Conservation (phyloP, 495 filamentous ascomycete genomes). For the Neurospora cerealis region DNA sequence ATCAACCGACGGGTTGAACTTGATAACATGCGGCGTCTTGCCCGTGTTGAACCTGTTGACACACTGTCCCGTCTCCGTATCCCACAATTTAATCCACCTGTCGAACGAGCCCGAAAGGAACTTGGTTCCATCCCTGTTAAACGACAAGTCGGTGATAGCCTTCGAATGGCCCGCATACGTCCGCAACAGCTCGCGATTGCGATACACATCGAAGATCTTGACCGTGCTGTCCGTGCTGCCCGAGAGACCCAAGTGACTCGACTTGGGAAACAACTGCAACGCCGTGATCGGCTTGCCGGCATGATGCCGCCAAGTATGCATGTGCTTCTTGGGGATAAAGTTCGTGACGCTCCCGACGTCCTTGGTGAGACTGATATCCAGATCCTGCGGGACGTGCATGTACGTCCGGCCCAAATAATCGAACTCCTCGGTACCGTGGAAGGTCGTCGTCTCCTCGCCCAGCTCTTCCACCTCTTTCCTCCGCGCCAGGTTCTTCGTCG, state of each 20-base stretch:
- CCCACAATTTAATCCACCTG: constrained; percentile 93
- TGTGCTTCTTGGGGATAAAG: constrained; percentile 84
- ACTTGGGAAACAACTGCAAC: constrained; percentile 75
- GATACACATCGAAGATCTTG: constrained; percentile 94
- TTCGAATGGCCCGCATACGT: constrained; percentile 88
- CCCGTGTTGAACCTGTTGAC: constrained; percentile 78
- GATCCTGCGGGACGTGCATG: constrained; percentile 93
- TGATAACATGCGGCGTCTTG: constrained; percentile 89
- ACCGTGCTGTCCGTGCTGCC: constrained; percentile 78
- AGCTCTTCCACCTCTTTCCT: constrained; percentile 46
- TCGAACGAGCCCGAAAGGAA: constrained; percentile 94
- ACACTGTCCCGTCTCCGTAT: constrained; percentile 88
- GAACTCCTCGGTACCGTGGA: constrained; percentile 70
- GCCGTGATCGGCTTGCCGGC: constrained; percentile 71
- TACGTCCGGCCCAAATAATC: constrained; percentile 91
- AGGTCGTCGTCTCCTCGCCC: constrained; percentile 73
- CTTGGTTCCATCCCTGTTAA: constrained; percentile 67
- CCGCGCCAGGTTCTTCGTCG: constrained; percentile 46
- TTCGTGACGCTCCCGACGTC: constrained; percentile 72
- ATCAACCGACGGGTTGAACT: constrained; percentile 76
- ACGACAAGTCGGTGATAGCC: constrained; percentile 79
- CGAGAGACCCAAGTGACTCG: constrained; percentile 81
- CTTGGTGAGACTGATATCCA: constrained; percentile 80
- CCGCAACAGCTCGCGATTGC: constrained; percentile 75
- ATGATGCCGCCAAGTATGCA: constrained; percentile 84